Evolutionary conservation across 2,329 filamentous ascomycete species (phyloP), one percentile per base, ranked within the genome.

Genomic region (Neophaeococcomyces mojaviensis): DNA sequence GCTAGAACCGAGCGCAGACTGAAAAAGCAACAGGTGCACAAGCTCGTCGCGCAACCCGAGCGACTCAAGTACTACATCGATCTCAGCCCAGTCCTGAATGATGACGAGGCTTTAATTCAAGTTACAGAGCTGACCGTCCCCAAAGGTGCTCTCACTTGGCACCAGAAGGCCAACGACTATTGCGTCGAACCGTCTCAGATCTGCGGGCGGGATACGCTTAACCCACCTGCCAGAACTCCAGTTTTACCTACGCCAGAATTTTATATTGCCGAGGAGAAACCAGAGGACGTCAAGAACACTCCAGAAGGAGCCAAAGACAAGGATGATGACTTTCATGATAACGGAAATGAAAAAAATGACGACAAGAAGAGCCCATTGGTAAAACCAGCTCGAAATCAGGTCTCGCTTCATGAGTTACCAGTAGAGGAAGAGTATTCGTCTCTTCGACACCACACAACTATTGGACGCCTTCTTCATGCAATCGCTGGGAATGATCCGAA

Each of bases 31-130:
- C 36, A 15, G 39, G 44, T 37, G 46, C 53, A 24, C 18, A 36
- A 35, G 47, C 52, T 34, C 46, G 37, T 48, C 48, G 45, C 12
- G 13, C 13, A 16, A 6, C 8, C 20, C 9, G 4, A 61, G 59
- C 73, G 69, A 0, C 63, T 83, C 56, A 71, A 72, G 47, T 84
- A 76, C 52, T 64, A 83, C 15, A 55, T 86, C 30, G 80, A 86
- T 53, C 66, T 85, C 10, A 83, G 79, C 0, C 81, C 81, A 0
- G 72, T 76, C 0, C 63, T 63, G 0, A 74, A 82, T 57, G 82
- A 78, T 1, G 79, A 84, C 2, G 80, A 82, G 10, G 71, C 78
- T 8, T 74, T 81, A 1, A 72, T 77, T 19, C 67, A 77, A 48
- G 68, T 80, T 47, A 76, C 76, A 1, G 73, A 79, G 47, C 56